phyloP scores from a whole-genome alignment of 768 basidiomycete species.

The Kwoniella mangroviensis region DNA sequence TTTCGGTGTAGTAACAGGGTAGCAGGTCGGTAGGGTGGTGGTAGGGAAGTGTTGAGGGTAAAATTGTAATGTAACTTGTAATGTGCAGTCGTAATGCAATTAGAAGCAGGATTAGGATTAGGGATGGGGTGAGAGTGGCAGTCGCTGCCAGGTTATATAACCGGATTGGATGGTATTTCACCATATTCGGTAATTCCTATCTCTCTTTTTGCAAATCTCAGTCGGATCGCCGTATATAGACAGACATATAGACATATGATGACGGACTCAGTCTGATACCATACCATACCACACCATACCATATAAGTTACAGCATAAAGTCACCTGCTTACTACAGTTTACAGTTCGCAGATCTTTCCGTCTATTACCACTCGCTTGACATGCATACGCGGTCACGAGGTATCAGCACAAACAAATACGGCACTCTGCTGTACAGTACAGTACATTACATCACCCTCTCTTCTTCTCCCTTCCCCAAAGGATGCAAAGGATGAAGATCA shows the following conservation, averaged over 20 bases:
- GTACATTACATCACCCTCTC: no score
- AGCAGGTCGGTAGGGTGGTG: no score
- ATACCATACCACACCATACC: neutral
- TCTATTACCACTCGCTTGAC: neutral
- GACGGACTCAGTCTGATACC: neutral
- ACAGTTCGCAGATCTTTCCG: neutral
- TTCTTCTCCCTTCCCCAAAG: neutral
- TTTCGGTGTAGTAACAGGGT: no score
- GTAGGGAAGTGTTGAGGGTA: neutral
- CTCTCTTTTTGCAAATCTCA: neutral
- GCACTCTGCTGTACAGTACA: no score
- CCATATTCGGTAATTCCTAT: constrained; percentile 10
- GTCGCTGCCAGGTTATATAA: neutral
- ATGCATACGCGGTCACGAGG: neutral
- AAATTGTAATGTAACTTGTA: neutral
- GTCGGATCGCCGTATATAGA: neutral
- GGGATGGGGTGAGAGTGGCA: neutral
- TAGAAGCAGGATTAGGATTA: no score
- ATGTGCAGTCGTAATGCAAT: no score
- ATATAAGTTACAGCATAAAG: neutral
- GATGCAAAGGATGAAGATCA: neutral
- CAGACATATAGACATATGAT: constrained; percentile 1
- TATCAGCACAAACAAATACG: no score
- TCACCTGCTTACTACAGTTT: neutral
- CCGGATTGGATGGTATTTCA: neutral